These are phyloP conservation scores for Ottelia alismoides DNA, from an alignment of 106 monocot species.

Conservation along the genomic window DNA sequence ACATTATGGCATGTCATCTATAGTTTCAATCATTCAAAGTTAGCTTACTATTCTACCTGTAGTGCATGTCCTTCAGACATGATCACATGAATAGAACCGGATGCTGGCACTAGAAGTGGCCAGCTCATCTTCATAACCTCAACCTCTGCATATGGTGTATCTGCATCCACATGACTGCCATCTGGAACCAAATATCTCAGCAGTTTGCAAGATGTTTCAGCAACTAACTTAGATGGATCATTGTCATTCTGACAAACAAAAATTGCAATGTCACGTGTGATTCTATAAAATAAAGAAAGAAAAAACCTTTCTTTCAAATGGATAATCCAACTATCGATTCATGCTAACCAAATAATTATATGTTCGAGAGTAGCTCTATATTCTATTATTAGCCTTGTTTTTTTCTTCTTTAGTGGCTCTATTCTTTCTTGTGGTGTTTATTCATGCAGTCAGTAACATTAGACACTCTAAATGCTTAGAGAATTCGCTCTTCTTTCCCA, in stretches of 20 bases:
- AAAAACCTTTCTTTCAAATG: too few species aligned
- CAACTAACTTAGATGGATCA: slow-evolving; percentile 92
- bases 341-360: too few species aligned
- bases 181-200: slow-evolving; percentile 87
- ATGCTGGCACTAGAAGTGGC: slow-evolving; percentile 93
- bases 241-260: slow-evolving; percentile 72
- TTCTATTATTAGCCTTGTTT: too few species aligned
- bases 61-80: slow-evolving; percentile 93
- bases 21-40: background rate
- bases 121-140: slow-evolving; percentile 99
- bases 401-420: too few species aligned
- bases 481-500: too few species aligned
- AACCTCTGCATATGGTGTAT: slow-evolving; percentile 91
- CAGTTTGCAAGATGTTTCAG: slow-evolving; percentile 98
- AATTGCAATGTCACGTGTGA: background rate
- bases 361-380: too few species aligned
- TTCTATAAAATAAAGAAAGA: too few species aligned
- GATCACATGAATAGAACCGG: slow-evolving; percentile 82
- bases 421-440: too few species aligned
- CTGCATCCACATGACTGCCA: slow-evolving; percentile 77
- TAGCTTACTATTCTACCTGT: slow-evolving; percentile 33
- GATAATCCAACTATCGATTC: too few species aligned
- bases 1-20: background rate
- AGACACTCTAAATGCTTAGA: too few species aligned
- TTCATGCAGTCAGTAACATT: too few species aligned